Evolutionary conservation across 1,284 basidiomycete species (phyloP), one percentile per base, ranked within the genome.

Genomic region (Cutaneotrichosporon cutaneum): DNA sequence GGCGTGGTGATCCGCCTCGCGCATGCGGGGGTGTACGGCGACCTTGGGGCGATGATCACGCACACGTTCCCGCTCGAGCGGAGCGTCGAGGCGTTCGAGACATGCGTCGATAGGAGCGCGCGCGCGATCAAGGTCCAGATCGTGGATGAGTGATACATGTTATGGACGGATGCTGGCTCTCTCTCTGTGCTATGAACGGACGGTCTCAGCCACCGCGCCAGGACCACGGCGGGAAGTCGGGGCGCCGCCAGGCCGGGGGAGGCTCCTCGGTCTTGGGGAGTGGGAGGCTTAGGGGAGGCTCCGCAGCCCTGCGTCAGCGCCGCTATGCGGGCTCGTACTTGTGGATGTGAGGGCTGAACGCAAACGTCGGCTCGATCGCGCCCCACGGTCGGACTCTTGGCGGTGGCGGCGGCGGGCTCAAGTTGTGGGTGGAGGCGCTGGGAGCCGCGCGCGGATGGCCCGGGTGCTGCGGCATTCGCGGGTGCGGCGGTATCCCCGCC

Each of bases 61-160:
- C 72, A 74, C 52, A 65, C 68, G 8, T 79, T 76, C 68, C 74
- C 76, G 0, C 50, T 81, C 24, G 79, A 80, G 60, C 61, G 74
- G 65, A 72, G 76, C 4, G 70, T 77, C 57, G 76, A 79, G 33
- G 80, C 80, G 4, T 77, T 81, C 36, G 75, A 79, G 64, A 75
- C 73, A 16, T 72, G 76, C n/a, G 75, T 72, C 0, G 77, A 80
- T 60, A 61, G 75, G 14, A 67, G 64, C 18, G 70, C 69, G 48
- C 68, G 71, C 0, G 66, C 70, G 21, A 79, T 81, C 74, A 81
- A 81, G 70, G 79, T 81, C 4, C 80, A 81, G 70, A 76, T 79
- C 30, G 59, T 69, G 30, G 62, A 64, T 24, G 62, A 67, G 56
- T 56, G 42, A 21, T 45, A 8, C 21, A 45, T 10, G 21, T 7